Percentiles rank a stretch among this genome's conserved stretches.
phyloP scores from a whole-genome alignment of 306 rosid species.

The Chamaecrista fasciculata region DNA sequence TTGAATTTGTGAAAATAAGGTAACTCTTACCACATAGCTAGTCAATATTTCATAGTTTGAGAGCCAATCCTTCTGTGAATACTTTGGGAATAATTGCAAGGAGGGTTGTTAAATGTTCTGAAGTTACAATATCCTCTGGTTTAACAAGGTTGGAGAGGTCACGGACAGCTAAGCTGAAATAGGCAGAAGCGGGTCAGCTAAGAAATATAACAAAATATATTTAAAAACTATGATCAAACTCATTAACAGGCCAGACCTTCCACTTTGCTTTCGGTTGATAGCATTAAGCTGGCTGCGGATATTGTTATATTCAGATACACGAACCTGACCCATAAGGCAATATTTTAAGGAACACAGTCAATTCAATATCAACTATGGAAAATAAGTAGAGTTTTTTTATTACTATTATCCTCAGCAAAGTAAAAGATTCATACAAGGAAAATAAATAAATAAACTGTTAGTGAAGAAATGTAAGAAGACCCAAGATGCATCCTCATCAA shows the following conservation, averaged over 20 bases:
- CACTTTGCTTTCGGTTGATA: slow-evolving; percentile 81
- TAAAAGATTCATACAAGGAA: too few species aligned
- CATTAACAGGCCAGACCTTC: slow-evolving; percentile 52
- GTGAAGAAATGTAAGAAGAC: slow-evolving; percentile 12
- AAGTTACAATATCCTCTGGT: slow-evolving; percentile 64
- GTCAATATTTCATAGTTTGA: slow-evolving; percentile 83
- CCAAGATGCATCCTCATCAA: slow-evolving; percentile 13
- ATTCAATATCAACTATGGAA: background rate
- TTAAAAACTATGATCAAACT: background rate
- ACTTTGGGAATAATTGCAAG: slow-evolving; percentile 51
- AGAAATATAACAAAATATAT: background rate
- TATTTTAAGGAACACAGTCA: background rate
- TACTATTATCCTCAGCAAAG: background rate
- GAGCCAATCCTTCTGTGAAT: slow-evolving; percentile 86
- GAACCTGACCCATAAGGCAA: slow-evolving; percentile 46
- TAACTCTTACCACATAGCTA: slow-evolving; percentile 68
- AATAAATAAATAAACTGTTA: background rate
- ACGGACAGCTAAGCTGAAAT: slow-evolving; percentile 72
- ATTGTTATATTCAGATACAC: slow-evolving; percentile 73
- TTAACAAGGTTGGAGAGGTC: slow-evolving; percentile 77
- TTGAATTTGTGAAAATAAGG: slow-evolving; percentile 8
- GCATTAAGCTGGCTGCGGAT: slow-evolving; percentile 81
- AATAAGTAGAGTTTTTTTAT: background rate
- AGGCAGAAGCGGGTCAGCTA: slow-evolving; percentile 9
- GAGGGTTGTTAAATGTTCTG: slow-evolving; percentile 30